phyloP scores from a whole-genome alignment of 2,329 filamentous ascomycete species.

The Beauveria scarabaeidicola region DNA sequence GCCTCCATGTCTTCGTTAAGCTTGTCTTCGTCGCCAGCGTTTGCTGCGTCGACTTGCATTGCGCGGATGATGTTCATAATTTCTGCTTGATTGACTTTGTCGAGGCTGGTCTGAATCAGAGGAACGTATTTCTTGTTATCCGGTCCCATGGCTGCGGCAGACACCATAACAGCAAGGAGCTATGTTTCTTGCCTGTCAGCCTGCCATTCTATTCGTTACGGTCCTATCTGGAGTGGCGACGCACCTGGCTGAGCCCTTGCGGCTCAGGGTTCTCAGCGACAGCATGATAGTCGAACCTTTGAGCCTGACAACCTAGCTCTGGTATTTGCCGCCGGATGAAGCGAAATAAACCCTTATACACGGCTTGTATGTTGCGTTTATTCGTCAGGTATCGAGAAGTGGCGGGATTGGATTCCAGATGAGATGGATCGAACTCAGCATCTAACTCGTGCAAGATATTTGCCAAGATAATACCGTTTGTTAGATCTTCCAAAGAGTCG shows the following conservation, averaged over 20 bases:
- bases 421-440: conserved; percentile 43
- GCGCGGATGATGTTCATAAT: conserved; percentile 37
- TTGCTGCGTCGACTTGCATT: conserved; percentile 30
- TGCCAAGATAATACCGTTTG: conserved; percentile 46
- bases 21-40: conserved; percentile 29
- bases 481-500: conserved; percentile 42
- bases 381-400: conserved; percentile 37
- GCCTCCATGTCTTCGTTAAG: conserved; percentile 32
- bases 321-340: conserved; percentile 47
- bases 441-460: conserved; percentile 51
- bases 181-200: conserved; percentile 31
- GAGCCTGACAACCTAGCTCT: conserved; percentile 43
- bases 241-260: conserved; percentile 44
- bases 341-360: conserved; percentile 45
- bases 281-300: conserved; percentile 47
- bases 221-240: not conserved
- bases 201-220: not conserved
- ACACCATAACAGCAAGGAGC: conserved; percentile 54
- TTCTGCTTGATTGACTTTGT: conserved; percentile 34
- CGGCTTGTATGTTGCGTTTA: conserved; percentile 44
- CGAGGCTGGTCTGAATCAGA: conserved; percentile 33
- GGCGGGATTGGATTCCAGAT: conserved; percentile 40
- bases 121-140: conserved; percentile 46
- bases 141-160: conserved; percentile 51
- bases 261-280: conserved; percentile 49